These are phyloP conservation scores for Monosporozyma servazzii DNA, from an alignment of 805 yeast species.

Conservation along the genomic window DNA sequence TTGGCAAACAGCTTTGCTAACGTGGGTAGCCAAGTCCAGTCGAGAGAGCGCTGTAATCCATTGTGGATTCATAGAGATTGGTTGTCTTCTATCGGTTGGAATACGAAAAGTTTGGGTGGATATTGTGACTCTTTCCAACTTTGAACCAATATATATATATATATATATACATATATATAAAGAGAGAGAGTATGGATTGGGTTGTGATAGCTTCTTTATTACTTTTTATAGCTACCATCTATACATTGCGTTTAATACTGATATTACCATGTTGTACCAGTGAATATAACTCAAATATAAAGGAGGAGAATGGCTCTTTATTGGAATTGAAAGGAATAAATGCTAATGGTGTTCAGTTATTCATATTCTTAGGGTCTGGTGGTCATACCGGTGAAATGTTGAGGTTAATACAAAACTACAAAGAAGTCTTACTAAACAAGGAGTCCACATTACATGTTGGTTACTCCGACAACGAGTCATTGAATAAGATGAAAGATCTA, in stretches of 20 bases:
- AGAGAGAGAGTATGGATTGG: background rate
- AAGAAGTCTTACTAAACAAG: slow-evolving; percentile 38
- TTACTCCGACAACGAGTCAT: slow-evolving; percentile 31
- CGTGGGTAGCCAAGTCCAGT: background rate
- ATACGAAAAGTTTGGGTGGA: background rate
- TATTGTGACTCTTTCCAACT: background rate
- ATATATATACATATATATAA: background rate
- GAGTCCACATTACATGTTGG: slow-evolving; percentile 33
- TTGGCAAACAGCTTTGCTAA: background rate
- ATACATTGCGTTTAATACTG: slow-evolving; percentile 10
- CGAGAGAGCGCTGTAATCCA: background rate
- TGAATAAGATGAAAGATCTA: slow-evolving; percentile 29
- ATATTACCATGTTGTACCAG: slow-evolving; percentile 15
- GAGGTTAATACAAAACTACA: slow-evolving; percentile 42
- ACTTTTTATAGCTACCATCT: slow-evolving; percentile 7
- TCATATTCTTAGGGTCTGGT: slow-evolving; percentile 85
- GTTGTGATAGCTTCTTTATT: background rate
- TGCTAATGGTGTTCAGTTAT: slow-evolving; percentile 24
- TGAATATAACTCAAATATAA: background rate
- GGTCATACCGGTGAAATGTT: slow-evolving; percentile 97
- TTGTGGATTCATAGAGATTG: background rate
- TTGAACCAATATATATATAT: background rate
- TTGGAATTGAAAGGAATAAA: background rate
- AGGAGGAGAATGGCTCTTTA: background rate
- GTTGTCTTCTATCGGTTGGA: background rate